A percentile compares a stretch with the other conserved stretches of the same genome.
phyloP scores from a whole-genome alignment of 2,329 filamentous ascomycete species.

The Colletotrichum sp. region DNA sequence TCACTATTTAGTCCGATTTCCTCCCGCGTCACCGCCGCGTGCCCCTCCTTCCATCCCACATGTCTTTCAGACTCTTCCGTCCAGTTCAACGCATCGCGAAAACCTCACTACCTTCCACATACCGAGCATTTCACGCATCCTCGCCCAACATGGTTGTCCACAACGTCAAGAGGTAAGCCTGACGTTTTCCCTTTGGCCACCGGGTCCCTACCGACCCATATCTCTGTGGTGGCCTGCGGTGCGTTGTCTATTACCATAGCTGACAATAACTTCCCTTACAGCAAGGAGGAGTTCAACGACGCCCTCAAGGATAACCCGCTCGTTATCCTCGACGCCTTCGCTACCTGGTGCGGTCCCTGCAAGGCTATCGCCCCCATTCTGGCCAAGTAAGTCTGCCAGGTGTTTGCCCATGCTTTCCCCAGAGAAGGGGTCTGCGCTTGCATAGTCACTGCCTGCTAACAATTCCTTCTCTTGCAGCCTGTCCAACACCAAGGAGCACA shows the following conservation, averaged over 20 bases:
- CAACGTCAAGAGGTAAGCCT: constrained; percentile 40
- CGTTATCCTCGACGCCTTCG: constrained; percentile 76
- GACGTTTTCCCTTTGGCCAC: too few species aligned
- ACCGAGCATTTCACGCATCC: constrained; percentile 39
- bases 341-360: constrained; percentile 94
- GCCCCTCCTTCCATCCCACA: constrained; percentile 1
- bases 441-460: too few species aligned
- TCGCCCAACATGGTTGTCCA: constrained; percentile 49
- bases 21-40: not conserved
- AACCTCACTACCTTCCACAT: not conserved
- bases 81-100: constrained; percentile 16
- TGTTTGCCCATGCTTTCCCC: too few species aligned
- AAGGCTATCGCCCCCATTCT: constrained; percentile 85
- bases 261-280: constrained; percentile 31
- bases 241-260: accelerated
- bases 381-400: constrained; percentile 55
- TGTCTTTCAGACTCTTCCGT: constrained; percentile 12
- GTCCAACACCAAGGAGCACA: constrained; percentile 49
- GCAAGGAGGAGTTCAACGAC: constrained; percentile 63
- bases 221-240: accelerated
- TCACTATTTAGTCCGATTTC: constrained; percentile 12
- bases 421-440: too few species aligned
- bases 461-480: not conserved
- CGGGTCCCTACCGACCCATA: not conserved
- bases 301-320: constrained; percentile 45